Conservation (phyloP, 495 filamentous ascomycete species). For the Penicillium soppii region DNA sequence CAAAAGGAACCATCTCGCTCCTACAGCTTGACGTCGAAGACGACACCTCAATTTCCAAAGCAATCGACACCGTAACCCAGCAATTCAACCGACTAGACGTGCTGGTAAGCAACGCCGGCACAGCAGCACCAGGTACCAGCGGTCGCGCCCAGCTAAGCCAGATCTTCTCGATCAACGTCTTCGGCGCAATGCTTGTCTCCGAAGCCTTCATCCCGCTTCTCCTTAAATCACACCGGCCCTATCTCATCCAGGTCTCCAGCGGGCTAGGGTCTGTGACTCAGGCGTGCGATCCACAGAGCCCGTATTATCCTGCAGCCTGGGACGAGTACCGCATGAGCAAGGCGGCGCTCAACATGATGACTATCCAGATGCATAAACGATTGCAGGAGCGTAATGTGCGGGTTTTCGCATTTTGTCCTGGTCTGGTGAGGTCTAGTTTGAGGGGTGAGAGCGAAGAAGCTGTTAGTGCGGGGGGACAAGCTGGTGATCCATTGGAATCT, state of each 20-base stretch:
- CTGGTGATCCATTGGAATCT: slow-evolving; percentile 28
- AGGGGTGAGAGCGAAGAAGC: slow-evolving; percentile 25
- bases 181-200: slow-evolving; percentile 32
- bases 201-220: slow-evolving; percentile 42
- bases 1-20: slow-evolving; percentile 21
- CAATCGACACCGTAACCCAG: slow-evolving; percentile 15
- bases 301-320: slow-evolving; percentile 14
- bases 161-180: slow-evolving; percentile 38
- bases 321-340: slow-evolving; percentile 41
- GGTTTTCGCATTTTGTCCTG: slow-evolving; percentile 21
- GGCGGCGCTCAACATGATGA: slow-evolving; percentile 44
- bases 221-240: slow-evolving; percentile 29
- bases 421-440: slow-evolving; percentile 32
- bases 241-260: slow-evolving; percentile 40
- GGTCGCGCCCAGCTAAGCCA: slow-evolving; percentile 24
- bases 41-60: slow-evolving; percentile 29
- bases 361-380: slow-evolving; percentile 15
- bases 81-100: slow-evolving; percentile 31
- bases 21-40: slow-evolving; percentile 28
- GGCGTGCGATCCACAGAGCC: slow-evolving; percentile 24
- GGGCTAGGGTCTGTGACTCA: slow-evolving; percentile 33
- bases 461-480: slow-evolving; percentile 16
- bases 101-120: slow-evolving; percentile 37
- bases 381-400: not conserved
- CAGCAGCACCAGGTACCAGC: not conserved